A percentile compares a stretch with the other conserved stretches of the same genome.
Evolutionary conservation across 805 yeast species (phyloP).

Genomic region (Saccharomycopsis sp.): DNA sequence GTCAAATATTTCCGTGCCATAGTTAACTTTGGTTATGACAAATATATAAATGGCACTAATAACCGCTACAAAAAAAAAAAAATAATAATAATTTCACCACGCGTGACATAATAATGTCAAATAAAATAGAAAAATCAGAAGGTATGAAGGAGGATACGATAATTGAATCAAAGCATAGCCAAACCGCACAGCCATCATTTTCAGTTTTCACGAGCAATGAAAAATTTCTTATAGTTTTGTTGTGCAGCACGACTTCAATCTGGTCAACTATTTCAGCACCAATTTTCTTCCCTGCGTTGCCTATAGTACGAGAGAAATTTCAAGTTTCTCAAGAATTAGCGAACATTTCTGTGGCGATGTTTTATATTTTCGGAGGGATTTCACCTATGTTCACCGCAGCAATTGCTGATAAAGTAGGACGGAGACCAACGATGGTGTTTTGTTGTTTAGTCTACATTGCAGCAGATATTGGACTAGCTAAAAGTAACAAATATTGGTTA

Average conservation of each 20-base stretch:
- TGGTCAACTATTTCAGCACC: constrained; percentile 71
- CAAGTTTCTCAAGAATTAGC: constrained; percentile 48
- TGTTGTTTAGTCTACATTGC: constrained; percentile 51
- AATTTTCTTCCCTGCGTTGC: constrained; percentile 73
- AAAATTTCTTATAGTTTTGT: constrained; percentile 33
- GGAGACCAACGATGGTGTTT: constrained; percentile 47
- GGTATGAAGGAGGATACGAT: too few relatives aligned
- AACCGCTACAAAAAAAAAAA: too few relatives aligned
- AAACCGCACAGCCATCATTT: too few relatives aligned
- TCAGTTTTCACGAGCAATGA: constrained; percentile 41
- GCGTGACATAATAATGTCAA: too few relatives aligned
- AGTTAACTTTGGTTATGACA: too few relatives aligned
- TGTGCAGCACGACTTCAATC: constrained; percentile 43
- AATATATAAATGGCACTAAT: too few relatives aligned
- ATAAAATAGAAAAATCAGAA: too few relatives aligned
- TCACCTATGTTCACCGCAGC: constrained; percentile 43
- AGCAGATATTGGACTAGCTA: constrained; percentile 62
- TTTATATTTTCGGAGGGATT: constrained; percentile 68
- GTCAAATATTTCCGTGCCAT: too few relatives aligned
- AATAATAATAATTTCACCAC: too few relatives aligned
- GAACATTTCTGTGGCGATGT: constrained; percentile 70
- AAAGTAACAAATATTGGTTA: constrained; percentile 47
- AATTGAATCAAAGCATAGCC: too few relatives aligned
- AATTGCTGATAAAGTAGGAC: constrained; percentile 62
- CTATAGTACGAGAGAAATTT: constrained; percentile 48